A percentile compares a stretch with the other conserved stretches of the same genome.
Evolutionary conservation across 139 green algal species (phyloP).

Genomic region (Haematococcus lacustris): DNA sequence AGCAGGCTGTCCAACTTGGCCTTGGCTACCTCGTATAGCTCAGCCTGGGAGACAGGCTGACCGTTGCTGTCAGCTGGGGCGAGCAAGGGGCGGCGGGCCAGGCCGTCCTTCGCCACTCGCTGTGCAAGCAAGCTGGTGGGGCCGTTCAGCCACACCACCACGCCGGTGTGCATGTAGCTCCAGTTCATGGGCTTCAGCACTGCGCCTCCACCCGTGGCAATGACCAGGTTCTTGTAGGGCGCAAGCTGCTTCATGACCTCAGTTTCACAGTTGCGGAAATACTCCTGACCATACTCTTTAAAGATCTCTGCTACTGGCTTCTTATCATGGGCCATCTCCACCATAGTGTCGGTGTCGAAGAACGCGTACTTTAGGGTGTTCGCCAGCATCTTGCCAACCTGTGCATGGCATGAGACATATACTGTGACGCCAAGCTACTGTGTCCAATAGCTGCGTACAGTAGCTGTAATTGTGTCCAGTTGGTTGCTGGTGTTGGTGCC

Average conservation of each 20-base stretch:
- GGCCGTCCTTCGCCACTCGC: slow-evolving; percentile 60
- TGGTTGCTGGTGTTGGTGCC: too few species aligned
- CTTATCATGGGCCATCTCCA: slow-evolving; percentile 57
- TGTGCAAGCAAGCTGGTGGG: slow-evolving; percentile 51
- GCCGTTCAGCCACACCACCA: slow-evolving; percentile 77
- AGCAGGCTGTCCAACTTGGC: slow-evolving; percentile 44
- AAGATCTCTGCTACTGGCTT: slow-evolving; percentile 71
- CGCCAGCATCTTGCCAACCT: slow-evolving; percentile 46
- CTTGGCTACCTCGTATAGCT: slow-evolving; percentile 12
- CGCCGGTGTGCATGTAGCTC: slow-evolving; percentile 74
- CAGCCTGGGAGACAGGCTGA: too few species aligned
- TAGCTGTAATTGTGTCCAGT: too few species aligned
- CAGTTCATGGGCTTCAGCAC: slow-evolving; percentile 72
- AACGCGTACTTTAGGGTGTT: slow-evolving; percentile 72
- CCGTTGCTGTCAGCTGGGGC: too few species aligned
- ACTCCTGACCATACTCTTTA: slow-evolving; percentile 68
- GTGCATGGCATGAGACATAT: too few species aligned
- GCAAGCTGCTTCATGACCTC: slow-evolving; percentile 69
- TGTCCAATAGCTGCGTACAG: too few species aligned
- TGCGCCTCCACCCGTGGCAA: slow-evolving; percentile 78
- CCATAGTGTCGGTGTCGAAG: slow-evolving; percentile 76
- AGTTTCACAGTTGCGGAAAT: slow-evolving; percentile 77
- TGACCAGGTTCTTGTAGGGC: slow-evolving; percentile 68
- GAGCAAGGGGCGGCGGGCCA: slow-evolving; percentile 64
- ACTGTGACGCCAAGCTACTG: too few species aligned